Conservation (phyloP, 2,329 filamentous ascomycete genomes). For the Ophiostoma fasciatum region DNA sequence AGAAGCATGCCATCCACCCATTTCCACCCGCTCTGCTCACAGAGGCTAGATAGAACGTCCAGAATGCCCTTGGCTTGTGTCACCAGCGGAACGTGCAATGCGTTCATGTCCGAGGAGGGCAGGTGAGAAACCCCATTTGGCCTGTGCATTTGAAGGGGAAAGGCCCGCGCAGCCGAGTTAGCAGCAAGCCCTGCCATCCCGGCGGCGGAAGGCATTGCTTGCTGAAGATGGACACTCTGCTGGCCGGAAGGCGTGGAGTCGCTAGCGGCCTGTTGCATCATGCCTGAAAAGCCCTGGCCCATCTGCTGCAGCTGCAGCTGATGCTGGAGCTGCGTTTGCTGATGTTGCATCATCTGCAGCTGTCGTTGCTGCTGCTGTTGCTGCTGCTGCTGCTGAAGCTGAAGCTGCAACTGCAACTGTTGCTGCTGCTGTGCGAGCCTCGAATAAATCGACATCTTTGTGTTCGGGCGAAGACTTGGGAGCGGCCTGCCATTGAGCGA, state of each 20-base stretch:
- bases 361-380: not conserved
- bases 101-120: slow-evolving; percentile 13
- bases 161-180: slow-evolving; percentile 6
- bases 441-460: slow-evolving; percentile 40
- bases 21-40: slow-evolving; percentile 65
- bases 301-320: too few relatives aligned
- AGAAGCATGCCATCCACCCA: slow-evolving; percentile 92
- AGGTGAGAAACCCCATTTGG: slow-evolving; percentile 7
- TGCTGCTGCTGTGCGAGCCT: slow-evolving; percentile 29
- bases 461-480: slow-evolving; percentile 22
- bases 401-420: slow-evolving; percentile 2
- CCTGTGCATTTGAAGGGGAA: slow-evolving; percentile 7
- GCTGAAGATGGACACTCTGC: slow-evolving; percentile 1
- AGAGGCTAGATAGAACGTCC: slow-evolving; percentile 57
- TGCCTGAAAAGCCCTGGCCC: too few relatives aligned
- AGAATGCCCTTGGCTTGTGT: slow-evolving; percentile 51
- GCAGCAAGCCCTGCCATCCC: slow-evolving; percentile 10
- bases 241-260: too few relatives aligned
- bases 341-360: too few relatives aligned
- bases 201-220: not conserved
- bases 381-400: slow-evolving; percentile 1
- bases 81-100: slow-evolving; percentile 21
- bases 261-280: too few relatives aligned
- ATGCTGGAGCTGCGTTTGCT: too few relatives aligned
- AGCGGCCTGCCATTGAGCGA: slow-evolving; percentile 24